phyloP scores from a whole-genome alignment of 306 rosid genomes.

The Prosopis cineraria region DNA sequence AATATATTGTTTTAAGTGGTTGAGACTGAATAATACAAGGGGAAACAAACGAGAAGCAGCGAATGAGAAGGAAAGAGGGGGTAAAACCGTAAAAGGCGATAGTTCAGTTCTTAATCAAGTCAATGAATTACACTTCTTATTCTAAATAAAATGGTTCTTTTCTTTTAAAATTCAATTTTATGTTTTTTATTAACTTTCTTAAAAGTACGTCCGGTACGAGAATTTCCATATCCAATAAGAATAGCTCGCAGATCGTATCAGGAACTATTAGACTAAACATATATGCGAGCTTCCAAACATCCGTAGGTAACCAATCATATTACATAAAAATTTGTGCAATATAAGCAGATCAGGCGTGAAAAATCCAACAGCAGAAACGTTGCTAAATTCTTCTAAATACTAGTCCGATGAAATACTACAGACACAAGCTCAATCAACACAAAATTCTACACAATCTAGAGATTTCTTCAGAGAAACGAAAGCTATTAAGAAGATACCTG shows the following conservation, averaged over 20 bases:
- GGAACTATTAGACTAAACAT: background rate
- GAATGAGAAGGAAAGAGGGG: background rate
- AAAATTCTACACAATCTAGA: background rate
- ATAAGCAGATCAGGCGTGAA: background rate
- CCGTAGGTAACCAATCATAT: background rate
- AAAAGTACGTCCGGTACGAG: background rate
- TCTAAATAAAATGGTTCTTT: background rate
- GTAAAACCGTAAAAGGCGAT: background rate
- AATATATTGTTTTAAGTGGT: background rate
- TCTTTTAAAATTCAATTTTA: background rate
- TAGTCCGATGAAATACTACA: background rate
- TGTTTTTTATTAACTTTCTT: background rate
- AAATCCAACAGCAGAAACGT: background rate
- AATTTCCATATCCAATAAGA: background rate
- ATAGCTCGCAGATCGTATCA: background rate
- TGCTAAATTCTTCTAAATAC: background rate
- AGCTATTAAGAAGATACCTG: slow-evolving; percentile 53
- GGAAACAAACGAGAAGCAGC: background rate
- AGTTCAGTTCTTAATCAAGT: background rate
- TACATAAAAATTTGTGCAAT: background rate
- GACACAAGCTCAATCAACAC: background rate
- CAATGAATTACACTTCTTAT: background rate
- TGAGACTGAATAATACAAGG: background rate
- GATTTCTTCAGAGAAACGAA: background rate
- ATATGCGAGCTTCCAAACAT: background rate